Conservation (phyloP, 2,329 filamentous ascomycete genomes). For the Talaromyces atroroseus region DNA sequence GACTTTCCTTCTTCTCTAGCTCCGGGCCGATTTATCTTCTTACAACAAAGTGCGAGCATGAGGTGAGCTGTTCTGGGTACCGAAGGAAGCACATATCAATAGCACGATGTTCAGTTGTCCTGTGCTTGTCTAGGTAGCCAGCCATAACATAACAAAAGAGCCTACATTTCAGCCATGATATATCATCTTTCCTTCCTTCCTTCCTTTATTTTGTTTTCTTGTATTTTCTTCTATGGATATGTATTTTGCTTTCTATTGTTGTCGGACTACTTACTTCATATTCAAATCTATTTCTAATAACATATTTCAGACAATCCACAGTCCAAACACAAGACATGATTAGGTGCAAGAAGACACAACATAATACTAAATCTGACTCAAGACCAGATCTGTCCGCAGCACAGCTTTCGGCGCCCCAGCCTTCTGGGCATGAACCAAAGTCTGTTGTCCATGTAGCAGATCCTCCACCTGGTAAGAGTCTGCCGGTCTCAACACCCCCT, state of each 20-base stretch:
- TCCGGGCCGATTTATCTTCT: not conserved
- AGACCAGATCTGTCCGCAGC: slow-evolving; percentile 11
- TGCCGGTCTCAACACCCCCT: slow-evolving; percentile 28
- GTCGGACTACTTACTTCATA: slow-evolving; percentile 2
- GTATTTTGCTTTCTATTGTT: slow-evolving; percentile 13
- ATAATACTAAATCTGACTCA: slow-evolving; percentile 2
- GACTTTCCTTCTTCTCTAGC: not conserved
- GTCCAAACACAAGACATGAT: not conserved
- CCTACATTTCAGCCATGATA: not conserved
- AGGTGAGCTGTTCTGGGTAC: not conserved
- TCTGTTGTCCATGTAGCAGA: slow-evolving; percentile 29
- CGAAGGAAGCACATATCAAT: not conserved
- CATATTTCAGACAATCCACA: not conserved
- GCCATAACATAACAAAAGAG: not conserved
- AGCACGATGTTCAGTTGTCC: not conserved
- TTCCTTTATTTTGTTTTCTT: not conserved
- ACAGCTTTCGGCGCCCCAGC: slow-evolving; percentile 14
- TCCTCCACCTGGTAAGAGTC: slow-evolving; percentile 28
- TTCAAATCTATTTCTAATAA: slow-evolving; percentile 10
- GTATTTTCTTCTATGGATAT: slow-evolving; percentile 13
- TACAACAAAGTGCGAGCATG: not conserved
- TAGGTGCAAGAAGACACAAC: not conserved
- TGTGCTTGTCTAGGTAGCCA: not conserved
- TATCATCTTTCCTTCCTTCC: not conserved
- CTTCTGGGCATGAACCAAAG: slow-evolving; percentile 23